Evolutionary conservation across 139 green algal species (phyloP).

Genomic region (Picochlorum sp.): DNA sequence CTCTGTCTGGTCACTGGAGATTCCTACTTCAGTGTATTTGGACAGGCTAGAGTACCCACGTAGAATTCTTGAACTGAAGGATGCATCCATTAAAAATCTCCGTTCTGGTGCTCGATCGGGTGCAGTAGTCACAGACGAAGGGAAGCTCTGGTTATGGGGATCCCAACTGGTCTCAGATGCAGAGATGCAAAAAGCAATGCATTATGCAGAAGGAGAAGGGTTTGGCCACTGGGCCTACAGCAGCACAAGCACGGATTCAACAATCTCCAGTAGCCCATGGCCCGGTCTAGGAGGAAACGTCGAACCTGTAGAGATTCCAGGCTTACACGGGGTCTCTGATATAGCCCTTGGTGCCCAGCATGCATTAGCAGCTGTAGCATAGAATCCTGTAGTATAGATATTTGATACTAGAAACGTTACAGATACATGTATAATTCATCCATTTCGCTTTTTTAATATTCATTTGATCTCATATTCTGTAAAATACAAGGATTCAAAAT

Average conservation of each 20-base stretch:
- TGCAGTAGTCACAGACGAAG: slow-evolving; percentile 32
- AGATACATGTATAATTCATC: background rate
- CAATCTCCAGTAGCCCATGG: no score
- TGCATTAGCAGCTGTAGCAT: slow-evolving; percentile 11
- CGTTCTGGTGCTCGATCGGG: slow-evolving; percentile 31
- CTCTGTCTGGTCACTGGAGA: background rate
- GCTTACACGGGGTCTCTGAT: slow-evolving; percentile 12
- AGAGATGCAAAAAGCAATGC: background rate
- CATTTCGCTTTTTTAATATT: background rate
- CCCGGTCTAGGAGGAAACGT: slow-evolving; percentile 5
- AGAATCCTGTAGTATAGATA: no score
- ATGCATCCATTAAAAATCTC: slow-evolving; percentile 18
- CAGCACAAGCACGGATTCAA: no score
- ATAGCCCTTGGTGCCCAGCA: slow-evolving; percentile 15
- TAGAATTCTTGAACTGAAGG: slow-evolving; percentile 18
- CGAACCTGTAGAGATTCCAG: slow-evolving; percentile 8
- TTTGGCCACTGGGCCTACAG: slow-evolving; percentile 15
- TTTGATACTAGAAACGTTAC: no score
- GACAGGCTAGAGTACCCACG: background rate
- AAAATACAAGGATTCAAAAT: no score
- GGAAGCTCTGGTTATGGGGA: slow-evolving; percentile 28
- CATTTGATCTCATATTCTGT: no score
- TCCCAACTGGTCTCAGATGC: background rate
- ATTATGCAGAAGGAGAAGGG: slow-evolving; percentile 12
- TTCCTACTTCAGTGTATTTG: background rate